phyloP scores from a whole-genome alignment of 73 alveolate genomes.

The Symbiodinium natans region DNA sequence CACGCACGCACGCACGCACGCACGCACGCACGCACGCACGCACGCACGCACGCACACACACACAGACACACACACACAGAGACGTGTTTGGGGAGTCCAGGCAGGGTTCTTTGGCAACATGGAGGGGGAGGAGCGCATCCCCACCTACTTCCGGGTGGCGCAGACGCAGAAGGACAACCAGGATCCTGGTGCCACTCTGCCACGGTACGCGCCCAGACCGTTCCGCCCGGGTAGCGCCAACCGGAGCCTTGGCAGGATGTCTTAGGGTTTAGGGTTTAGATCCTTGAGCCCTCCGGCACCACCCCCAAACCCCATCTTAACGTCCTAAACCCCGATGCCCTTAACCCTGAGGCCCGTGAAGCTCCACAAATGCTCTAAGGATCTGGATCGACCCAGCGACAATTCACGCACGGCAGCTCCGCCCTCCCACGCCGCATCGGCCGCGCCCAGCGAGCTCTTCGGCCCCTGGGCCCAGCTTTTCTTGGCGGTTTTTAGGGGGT shows the following conservation, averaged over 20 bases:
- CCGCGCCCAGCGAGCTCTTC: neutral
- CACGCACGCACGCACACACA: too few relatives aligned
- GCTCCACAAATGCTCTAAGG: neutral
- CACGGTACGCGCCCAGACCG: conserved; percentile 32
- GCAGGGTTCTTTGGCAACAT: conserved; percentile 57
- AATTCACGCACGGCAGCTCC: conserved; percentile 66
- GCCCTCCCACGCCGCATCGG: conserved; percentile 48
- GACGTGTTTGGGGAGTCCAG: too few relatives aligned
- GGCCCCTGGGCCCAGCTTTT: conserved; percentile 12
- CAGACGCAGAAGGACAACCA: neutral
- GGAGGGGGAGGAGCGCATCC: conserved; percentile 68
- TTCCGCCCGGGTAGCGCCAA: conserved; percentile 91
- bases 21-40: too few relatives aligned
- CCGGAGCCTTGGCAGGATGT: neutral
- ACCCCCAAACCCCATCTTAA: too few relatives aligned
- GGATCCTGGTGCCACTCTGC: neutral
- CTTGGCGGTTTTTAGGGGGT: too few relatives aligned
- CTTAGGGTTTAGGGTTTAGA: too few relatives aligned
- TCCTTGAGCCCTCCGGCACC: neutral
- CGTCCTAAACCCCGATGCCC: too few relatives aligned
- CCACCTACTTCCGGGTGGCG: conserved; percentile 41
- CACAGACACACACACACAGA: too few relatives aligned
- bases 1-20: too few relatives aligned
- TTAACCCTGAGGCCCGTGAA: too few relatives aligned
- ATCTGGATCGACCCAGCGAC: conserved; percentile 69